Evolutionary conservation across 2,329 filamentous ascomycete species (phyloP).

Genomic region (Fusarium buxicola): DNA sequence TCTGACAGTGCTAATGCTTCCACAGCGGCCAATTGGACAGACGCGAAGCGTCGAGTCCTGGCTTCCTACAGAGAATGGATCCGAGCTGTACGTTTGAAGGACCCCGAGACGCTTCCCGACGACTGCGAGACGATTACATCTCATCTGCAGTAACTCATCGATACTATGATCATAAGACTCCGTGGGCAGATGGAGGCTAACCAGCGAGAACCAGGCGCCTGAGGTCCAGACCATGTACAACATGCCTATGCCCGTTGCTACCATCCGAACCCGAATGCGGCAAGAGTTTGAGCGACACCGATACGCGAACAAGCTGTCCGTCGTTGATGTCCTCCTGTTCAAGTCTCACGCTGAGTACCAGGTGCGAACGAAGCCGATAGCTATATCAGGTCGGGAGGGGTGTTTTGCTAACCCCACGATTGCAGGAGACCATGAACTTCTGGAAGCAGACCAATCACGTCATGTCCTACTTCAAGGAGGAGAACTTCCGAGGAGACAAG

Average conservation of each 20-base stretch:
- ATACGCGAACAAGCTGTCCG: constrained; percentile 88
- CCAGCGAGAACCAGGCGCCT: constrained; percentile 73
- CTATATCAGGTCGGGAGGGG: constrained; percentile 67
- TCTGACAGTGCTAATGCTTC: constrained; percentile 50
- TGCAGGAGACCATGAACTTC: constrained; percentile 96
- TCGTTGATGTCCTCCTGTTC: constrained; percentile 89
- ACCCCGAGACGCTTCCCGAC: constrained; percentile 3
- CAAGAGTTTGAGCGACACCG: constrained; percentile 97
- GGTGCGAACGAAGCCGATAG: constrained; percentile 62
- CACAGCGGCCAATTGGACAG: constrained; percentile 85
- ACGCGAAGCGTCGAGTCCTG: constrained; percentile 89
- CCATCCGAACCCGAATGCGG: constrained; percentile 91
- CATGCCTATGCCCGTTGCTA: constrained; percentile 86
- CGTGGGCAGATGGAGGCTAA: constrained; percentile 23
- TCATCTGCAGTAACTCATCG: background rate
- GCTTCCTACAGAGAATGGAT: constrained; percentile 96
- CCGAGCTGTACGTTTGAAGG: constrained; percentile 79
- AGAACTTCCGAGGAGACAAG: constrained; percentile 80
- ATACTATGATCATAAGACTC: background rate
- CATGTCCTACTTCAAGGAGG: constrained; percentile 95
- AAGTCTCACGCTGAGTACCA: constrained; percentile 95
- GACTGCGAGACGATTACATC: background rate
- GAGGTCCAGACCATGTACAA: constrained; percentile 99
- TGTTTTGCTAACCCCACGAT: constrained; percentile 26
- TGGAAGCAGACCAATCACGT: constrained; percentile 98